Evolutionary conservation across 148 eudicot species (phyloP).

Genomic region (Vaccinium myrtillus): DNA sequence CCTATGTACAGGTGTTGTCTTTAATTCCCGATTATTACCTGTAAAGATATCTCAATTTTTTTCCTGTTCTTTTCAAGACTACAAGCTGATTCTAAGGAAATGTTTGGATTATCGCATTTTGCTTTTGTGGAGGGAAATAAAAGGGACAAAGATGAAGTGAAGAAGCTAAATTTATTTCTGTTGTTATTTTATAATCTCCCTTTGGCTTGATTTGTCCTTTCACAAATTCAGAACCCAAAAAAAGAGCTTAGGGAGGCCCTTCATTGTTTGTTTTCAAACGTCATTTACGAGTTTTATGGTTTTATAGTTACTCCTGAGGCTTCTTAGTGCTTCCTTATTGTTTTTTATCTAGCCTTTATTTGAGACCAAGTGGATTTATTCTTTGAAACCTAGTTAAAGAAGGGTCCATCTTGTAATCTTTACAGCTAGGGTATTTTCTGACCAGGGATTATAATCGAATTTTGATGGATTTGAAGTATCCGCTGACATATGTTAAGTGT

Average conservation of each 20-base stretch:
- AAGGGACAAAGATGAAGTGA: not conserved
- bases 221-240: not conserved
- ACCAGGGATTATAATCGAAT: not conserved
- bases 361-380: not conserved
- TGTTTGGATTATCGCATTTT: not conserved
- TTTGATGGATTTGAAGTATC: conserved; percentile 6
- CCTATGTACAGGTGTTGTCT: conserved; percentile 77
- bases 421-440: not conserved
- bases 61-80: not conserved
- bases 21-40: not conserved
- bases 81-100: not conserved
- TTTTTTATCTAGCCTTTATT: not conserved
- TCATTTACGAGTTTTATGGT: not conserved
- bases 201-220: not conserved
- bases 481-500: conserved; percentile 8
- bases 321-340: not conserved
- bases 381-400: not conserved
- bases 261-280: not conserved
- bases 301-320: not conserved
- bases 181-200: not conserved
- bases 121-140: not conserved
- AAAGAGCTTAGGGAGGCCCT: not conserved
- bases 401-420: not conserved
- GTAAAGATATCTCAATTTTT: not conserved
- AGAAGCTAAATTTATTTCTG: not conserved